phyloP scores from a whole-genome alignment of 257 asterid genomes.

The Anisodus acutangulus region DNA sequence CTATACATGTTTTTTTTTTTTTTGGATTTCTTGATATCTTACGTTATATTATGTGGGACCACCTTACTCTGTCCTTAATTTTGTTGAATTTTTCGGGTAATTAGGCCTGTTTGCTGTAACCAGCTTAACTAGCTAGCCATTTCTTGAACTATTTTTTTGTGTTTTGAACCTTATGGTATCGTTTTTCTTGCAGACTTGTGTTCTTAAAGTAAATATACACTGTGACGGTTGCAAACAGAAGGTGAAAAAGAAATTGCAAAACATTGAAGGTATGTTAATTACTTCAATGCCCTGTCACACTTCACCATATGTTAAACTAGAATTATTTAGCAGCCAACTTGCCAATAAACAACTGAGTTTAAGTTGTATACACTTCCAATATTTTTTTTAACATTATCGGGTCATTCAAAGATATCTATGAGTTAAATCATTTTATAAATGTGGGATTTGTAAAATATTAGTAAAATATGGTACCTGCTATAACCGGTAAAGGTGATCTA shows the following conservation, averaged over 20 bases:
- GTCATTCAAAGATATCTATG: too few species aligned
- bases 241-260: conserved; percentile 60
- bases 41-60: neutral
- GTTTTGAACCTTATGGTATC: neutral
- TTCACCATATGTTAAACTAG: neutral
- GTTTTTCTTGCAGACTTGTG: conserved; percentile 55
- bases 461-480: too few species aligned
- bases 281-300: neutral
- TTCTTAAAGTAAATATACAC: conserved; percentile 63
- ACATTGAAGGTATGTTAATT: conserved; percentile 56
- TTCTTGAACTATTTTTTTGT: conserved; percentile 1
- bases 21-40: neutral
- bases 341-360: neutral
- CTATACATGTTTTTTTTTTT: neutral
- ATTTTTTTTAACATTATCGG: too few species aligned
- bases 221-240: conserved; percentile 75
- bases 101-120: neutral
- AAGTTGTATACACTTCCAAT: too few species aligned
- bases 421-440: too few species aligned
- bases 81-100: neutral
- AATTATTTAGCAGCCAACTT: neutral
- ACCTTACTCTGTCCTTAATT: neutral
- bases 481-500: too few species aligned
- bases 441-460: too few species aligned
- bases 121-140: neutral